These are phyloP conservation scores for Hymenochaete sp. DNA, from an alignment of 1,284 basidiomycete species.

Conservation along the genomic window DNA sequence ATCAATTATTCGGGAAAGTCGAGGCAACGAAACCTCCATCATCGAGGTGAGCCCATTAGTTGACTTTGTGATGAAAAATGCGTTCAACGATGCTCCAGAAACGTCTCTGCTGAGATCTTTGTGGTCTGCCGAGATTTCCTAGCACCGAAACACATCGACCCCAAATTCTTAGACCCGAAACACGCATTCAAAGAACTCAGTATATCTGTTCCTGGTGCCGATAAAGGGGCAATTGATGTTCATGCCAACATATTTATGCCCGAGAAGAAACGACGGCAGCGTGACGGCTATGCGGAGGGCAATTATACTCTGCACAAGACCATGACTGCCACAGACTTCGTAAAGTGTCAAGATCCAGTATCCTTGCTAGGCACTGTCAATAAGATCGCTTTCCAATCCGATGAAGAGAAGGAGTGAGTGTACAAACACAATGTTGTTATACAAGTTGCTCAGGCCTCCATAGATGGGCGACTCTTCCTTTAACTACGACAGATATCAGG, in stretches of 20 bases:
- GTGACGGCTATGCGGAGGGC: slow-evolving; percentile 95
- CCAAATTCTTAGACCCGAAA: slow-evolving; percentile 95
- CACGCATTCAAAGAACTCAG: slow-evolving; percentile 95
- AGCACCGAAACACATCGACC: slow-evolving; percentile 93
- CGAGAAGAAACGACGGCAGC: slow-evolving; percentile 88
- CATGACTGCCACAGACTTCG: slow-evolving; percentile 66
- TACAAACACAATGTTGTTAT: background rate
- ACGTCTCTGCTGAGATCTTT: slow-evolving; percentile 99
- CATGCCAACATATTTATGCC: slow-evolving; percentile 91
- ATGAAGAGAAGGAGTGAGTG: slow-evolving; percentile 76
- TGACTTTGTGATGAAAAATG: slow-evolving; percentile 1
- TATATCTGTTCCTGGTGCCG: slow-evolving; percentile 37
- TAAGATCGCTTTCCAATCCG: slow-evolving; percentile 74
- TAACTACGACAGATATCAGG: slow-evolving; percentile 76
- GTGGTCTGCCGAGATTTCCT: slow-evolving; percentile 96
- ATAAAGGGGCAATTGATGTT: slow-evolving; percentile 45
- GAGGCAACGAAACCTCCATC: slow-evolving; percentile 99
- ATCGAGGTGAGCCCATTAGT: slow-evolving; percentile 57
- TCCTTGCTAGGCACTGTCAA: slow-evolving; percentile 77
- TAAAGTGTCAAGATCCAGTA: slow-evolving; percentile 68
- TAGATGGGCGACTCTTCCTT: slow-evolving; percentile 65
- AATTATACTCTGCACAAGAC: slow-evolving; percentile 88
- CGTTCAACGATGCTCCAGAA: slow-evolving; percentile 42
- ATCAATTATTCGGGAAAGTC: slow-evolving; percentile 91
- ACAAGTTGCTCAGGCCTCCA: slow-evolving; percentile 11